phyloP scores from a whole-genome alignment of 805 yeast species.

The Kockiozyma suomiensis region DNA sequence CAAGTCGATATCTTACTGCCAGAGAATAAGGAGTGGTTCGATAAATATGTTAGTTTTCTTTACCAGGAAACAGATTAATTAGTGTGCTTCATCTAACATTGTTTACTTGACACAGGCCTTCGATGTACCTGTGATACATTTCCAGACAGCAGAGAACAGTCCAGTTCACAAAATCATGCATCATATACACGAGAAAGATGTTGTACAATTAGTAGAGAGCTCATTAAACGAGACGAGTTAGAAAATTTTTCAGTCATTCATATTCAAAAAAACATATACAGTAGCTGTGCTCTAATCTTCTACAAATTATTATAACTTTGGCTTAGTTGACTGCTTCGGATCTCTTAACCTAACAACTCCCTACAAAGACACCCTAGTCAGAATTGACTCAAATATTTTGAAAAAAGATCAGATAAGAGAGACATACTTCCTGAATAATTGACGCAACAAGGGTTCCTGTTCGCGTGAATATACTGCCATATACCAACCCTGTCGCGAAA shows the following conservation, averaged over 20 bases:
- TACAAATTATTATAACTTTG: conserved; percentile 10
- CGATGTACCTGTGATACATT: conserved; percentile 45
- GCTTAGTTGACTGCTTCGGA: neutral
- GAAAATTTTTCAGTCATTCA: too few relatives aligned
- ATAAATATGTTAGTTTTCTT: conserved; percentile 38
- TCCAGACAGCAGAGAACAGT: conserved; percentile 13
- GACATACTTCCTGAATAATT: conserved; percentile 30
- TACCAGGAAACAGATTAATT: too few relatives aligned
- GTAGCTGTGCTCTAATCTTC: neutral
- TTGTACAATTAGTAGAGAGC: conserved; percentile 3
- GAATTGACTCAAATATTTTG: neutral
- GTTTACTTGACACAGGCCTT: conserved; percentile 39
- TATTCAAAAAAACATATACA: neutral
- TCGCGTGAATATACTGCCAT: conserved; percentile 18
- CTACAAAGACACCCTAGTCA: neutral
- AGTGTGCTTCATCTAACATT: too few relatives aligned
- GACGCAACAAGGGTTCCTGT: conserved; percentile 29
- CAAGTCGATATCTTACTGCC: conserved; percentile 43
- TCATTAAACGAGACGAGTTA: neutral
- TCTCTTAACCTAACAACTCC: conserved; percentile 23
- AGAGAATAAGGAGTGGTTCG: conserved; percentile 43
- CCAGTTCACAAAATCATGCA: conserved; percentile 19
- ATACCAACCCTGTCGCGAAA: conserved; percentile 13
- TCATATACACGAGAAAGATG: conserved; percentile 25
- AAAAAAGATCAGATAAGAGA: neutral